Evolutionary conservation across 2,329 filamentous ascomycete genomes (phyloP).

Genomic region (Phialophora verrucosa): DNA sequence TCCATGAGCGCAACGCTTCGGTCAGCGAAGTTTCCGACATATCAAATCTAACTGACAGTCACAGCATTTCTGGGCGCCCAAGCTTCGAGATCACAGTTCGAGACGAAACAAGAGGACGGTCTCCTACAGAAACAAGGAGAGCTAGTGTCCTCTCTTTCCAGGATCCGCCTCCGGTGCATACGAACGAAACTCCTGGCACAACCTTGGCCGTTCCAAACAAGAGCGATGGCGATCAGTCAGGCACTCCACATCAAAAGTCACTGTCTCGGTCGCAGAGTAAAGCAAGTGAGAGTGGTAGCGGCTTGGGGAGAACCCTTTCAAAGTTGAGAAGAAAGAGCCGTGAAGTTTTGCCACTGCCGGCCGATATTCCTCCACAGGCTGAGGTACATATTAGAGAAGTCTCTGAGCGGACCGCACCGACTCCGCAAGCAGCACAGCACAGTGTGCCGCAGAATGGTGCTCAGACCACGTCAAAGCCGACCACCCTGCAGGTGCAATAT

Average conservation of each 20-base stretch:
- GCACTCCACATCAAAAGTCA: constrained; percentile 16
- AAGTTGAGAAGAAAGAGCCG: constrained; percentile 32
- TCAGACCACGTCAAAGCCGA: constrained; percentile 10
- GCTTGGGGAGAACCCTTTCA: constrained; percentile 32
- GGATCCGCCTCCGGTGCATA: constrained; percentile 33
- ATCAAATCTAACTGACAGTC: constrained; percentile 26
- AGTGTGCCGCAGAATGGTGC: background rate
- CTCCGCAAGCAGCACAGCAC: background rate
- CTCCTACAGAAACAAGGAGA: constrained; percentile 38
- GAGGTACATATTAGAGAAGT: constrained; percentile 27
- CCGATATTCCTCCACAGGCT: constrained; percentile 7
- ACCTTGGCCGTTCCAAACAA: constrained; percentile 22
- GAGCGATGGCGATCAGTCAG: constrained; percentile 17
- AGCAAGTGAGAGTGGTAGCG: constrained; percentile 38
- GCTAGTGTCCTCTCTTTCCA: constrained; percentile 43
- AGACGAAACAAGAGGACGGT: constrained; percentile 38
- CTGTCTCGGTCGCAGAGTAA: constrained; percentile 25
- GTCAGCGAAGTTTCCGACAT: constrained; percentile 28
- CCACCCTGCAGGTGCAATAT: constrained; percentile 15
- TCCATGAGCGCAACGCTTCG: constrained; percentile 36
- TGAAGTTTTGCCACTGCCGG: constrained; percentile 25
- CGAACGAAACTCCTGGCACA: constrained; percentile 9
- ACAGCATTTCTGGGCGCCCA: constrained; percentile 41
- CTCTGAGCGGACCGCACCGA: constrained; percentile 10
- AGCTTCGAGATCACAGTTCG: constrained; percentile 48